These are phyloP conservation scores for Clonostachys sp. DNA, from an alignment of 2,329 filamentous ascomycete species.

Conservation along the genomic window DNA sequence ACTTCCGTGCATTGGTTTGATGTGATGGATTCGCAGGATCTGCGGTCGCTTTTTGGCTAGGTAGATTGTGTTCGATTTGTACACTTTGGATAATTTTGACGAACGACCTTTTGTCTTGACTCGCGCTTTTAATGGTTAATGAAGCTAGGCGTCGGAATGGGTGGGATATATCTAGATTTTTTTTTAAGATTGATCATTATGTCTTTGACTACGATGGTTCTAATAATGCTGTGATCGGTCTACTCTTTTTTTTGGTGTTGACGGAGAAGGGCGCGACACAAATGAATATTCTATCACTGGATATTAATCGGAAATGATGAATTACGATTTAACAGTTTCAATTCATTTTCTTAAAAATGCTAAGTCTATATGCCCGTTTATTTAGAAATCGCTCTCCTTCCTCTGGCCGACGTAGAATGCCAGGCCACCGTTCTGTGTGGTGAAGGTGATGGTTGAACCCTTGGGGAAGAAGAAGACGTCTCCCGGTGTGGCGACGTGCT, in stretches of 20 bases:
- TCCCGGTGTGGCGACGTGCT: conserved; percentile 53
- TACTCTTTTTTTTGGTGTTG: background rate
- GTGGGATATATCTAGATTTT: background rate
- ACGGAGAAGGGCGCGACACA: background rate
- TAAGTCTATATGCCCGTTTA: background rate
- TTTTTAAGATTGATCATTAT: background rate
- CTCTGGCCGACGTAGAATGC: conserved; percentile 50
- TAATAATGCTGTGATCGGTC: background rate
- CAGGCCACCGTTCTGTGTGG: conserved; percentile 54
- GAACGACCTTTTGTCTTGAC: background rate
- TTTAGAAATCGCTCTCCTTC: conserved; percentile 21
- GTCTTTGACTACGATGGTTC: background rate
- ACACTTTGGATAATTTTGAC: background rate
- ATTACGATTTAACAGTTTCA: background rate
- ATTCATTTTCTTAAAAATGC: conserved; percentile 7
- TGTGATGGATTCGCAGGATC: conserved; percentile 28
- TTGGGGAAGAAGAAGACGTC: conserved; percentile 68
- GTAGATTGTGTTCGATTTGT: conserved; percentile 5
- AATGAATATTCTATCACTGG: too few species aligned
- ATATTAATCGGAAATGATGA: too few species aligned
- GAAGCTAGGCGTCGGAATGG: background rate
- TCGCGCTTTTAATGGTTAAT: background rate
- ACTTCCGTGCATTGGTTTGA: conserved; percentile 34
- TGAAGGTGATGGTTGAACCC: conserved; percentile 62
- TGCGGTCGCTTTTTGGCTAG: conserved; percentile 25